Base-by-base conservation (phyloP, 164 flowering plant genomes). In the Paratinospora sagittata region DNA sequence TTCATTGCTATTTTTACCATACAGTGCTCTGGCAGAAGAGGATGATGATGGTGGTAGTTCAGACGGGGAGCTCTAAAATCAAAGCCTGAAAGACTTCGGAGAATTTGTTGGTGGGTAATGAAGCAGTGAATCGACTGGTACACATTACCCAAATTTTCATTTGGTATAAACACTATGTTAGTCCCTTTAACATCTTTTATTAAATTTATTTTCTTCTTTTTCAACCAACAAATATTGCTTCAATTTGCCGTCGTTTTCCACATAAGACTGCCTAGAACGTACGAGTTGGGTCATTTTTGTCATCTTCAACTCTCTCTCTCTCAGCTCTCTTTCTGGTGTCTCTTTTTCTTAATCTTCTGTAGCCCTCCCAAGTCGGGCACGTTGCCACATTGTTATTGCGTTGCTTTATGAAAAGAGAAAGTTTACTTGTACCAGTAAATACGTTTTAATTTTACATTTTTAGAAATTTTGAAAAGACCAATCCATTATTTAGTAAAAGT, bases 1-100 rank as follows among this genome's bases (percentile, higher is more conserved):
- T 2, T 43, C 47, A 52, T 52, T 17, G 17, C 17, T 17, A 52
- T 52, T 65, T 24, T 7, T 43, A 24, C 27, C 24, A n/a, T 68
- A 27, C 84, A 78, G 81, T 36, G 71, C 26, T 36, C 26, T 14
- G 45, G 68, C 27, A 23, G 77, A 60, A 21, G 17, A 57, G 10
- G 21, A 74, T 34, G 70, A 76, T 5, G 69, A 47, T 34, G 73
- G 71, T 34, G 77, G 14, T 34, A 75, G 14, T 69, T 70, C 77
- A 26, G 78, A 79, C 57, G 75, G 79, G 65, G 84, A 81, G 27
- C 81, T 81, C 21, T 81, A 71, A 81, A n/a, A n/a, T n/a, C n/a
- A n/a, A n/a, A n/a, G n/a, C n/a, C n/a, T n/a, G n/a, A n/a, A 49
- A 30, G 34, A 30, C 34, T 4, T 4, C 4, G 3, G 34, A 30